phyloP scores from a whole-genome alignment of 768 basidiomycete genomes.

The Rhizopogon sp. region DNA sequence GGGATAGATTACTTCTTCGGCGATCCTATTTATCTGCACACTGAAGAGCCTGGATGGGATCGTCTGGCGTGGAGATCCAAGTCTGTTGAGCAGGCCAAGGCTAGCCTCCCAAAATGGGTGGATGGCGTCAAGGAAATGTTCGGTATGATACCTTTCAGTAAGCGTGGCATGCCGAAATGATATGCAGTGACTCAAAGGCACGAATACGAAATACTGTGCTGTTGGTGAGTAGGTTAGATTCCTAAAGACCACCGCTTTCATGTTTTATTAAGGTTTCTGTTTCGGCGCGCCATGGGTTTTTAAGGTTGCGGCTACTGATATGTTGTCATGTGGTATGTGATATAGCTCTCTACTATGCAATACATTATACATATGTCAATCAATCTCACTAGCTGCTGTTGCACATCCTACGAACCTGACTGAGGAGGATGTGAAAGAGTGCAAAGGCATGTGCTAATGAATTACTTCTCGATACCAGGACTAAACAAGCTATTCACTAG shows the following conservation, averaged over 20 bases:
- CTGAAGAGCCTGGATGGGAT: constrained; percentile 32
- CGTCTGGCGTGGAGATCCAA: constrained; percentile 38
- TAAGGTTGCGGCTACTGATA: constrained; percentile 39
- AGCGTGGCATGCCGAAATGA: background rate
- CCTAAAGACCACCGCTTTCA: background rate
- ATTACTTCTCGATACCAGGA: background rate
- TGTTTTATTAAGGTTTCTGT: constrained; percentile 41
- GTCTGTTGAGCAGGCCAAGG: constrained; percentile 29
- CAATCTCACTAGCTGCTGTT: constrained; percentile 38
- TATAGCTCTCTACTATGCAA: background rate
- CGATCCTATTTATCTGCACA: constrained; percentile 41
- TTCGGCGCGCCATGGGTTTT: constrained; percentile 53
- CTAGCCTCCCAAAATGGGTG: constrained; percentile 46
- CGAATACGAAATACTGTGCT: constrained; percentile 36
- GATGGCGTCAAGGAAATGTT: constrained; percentile 43
- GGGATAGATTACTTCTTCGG: constrained; percentile 65
- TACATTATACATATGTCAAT: background rate
- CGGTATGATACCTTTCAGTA: constrained; percentile 30
- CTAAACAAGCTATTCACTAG: constrained; percentile 23
- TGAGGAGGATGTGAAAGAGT: constrained; percentile 40
- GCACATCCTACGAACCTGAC: constrained; percentile 50
- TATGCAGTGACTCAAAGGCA: constrained; percentile 6
- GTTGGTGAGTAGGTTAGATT: constrained; percentile 31
- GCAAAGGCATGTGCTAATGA: constrained; percentile 36
- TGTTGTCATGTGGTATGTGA: constrained; percentile 41